phyloP scores from a whole-genome alignment of 164 flowering plant species.

The Magnolia sinica region DNA sequence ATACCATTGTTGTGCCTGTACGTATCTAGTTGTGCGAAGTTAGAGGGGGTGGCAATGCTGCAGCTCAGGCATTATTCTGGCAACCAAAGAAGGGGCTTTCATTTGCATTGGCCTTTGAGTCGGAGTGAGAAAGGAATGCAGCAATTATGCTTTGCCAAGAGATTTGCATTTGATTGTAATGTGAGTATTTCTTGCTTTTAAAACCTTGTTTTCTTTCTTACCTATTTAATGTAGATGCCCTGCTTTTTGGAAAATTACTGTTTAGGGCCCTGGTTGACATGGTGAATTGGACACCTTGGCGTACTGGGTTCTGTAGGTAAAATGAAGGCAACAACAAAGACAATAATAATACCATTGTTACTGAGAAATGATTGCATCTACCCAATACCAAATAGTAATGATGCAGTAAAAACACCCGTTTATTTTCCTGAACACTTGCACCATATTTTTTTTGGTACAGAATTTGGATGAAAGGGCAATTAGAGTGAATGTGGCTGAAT shows the following conservation, averaged over 20 bases:
- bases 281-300: not conserved
- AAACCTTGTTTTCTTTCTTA: not conserved
- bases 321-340: too few relatives aligned
- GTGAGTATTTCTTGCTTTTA: slow-evolving; percentile 39
- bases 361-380: too few relatives aligned
- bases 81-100: slow-evolving; percentile 73
- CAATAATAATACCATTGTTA: too few relatives aligned
- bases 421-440: too few relatives aligned
- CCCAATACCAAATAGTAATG: not conserved
- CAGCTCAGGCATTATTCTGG: slow-evolving; percentile 89
- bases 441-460: too few relatives aligned
- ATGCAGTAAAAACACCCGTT: too few relatives aligned
- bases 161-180: slow-evolving; percentile 80
- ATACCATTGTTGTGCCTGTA: not conserved
- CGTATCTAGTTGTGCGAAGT: slow-evolving; percentile 73
- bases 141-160: slow-evolving; percentile 79
- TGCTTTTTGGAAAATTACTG: not conserved
- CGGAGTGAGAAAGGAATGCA: slow-evolving; percentile 85
- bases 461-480: too few relatives aligned
- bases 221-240: not conserved
- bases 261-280: not conserved
- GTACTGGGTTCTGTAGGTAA: too few relatives aligned
- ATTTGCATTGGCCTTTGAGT: slow-evolving; percentile 78
- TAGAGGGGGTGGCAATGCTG: slow-evolving; percentile 92
- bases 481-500: too few relatives aligned